phyloP scores from a whole-genome alignment of 495 filamentous ascomycete genomes.

The Aspergillus ellipticus region DNA sequence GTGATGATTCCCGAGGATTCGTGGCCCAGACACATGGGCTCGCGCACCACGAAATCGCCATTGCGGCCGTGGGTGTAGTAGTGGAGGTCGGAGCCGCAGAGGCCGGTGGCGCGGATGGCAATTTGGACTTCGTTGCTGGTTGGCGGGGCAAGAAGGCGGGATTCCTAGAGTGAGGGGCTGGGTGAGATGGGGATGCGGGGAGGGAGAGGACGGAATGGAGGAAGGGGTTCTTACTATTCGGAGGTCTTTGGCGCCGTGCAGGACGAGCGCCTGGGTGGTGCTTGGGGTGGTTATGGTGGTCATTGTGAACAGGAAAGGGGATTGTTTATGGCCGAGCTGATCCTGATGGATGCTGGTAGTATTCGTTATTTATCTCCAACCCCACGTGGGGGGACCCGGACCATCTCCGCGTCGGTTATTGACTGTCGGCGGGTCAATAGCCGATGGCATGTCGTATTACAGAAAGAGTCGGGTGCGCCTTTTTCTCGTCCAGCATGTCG shows the following conservation, averaged over 20 bases:
- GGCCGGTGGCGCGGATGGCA: constrained; percentile 67
- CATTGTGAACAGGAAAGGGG: constrained; percentile 14
- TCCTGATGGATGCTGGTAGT: too few species aligned
- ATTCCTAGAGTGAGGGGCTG: constrained; percentile 33
- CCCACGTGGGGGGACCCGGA: constrained; percentile 20
- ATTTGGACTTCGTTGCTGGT: constrained; percentile 64
- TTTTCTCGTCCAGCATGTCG: background rate
- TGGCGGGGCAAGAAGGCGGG: constrained; percentile 39
- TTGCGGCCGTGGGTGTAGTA: constrained; percentile 86
- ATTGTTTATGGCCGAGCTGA: too few species aligned
- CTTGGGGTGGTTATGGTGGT: constrained; percentile 32
- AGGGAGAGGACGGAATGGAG: background rate
- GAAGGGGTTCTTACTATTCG: constrained; percentile 51
- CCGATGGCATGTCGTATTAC: constrained; percentile 17
- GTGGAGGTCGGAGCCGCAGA: constrained; percentile 81
- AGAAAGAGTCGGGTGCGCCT: background rate
- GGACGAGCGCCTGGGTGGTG: constrained; percentile 56
- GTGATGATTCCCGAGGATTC: constrained; percentile 72
- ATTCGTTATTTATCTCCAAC: too few species aligned
- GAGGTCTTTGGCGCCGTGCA: constrained; percentile 66
- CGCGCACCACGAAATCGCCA: constrained; percentile 71
- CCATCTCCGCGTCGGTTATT: constrained; percentile 36
- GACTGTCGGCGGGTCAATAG: constrained; percentile 27
- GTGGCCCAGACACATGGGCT: constrained; percentile 73
- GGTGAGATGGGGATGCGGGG: background rate